phyloP scores from a whole-genome alignment of 2,329 filamentous ascomycete species.

The Pezizomycotina sp. region DNA sequence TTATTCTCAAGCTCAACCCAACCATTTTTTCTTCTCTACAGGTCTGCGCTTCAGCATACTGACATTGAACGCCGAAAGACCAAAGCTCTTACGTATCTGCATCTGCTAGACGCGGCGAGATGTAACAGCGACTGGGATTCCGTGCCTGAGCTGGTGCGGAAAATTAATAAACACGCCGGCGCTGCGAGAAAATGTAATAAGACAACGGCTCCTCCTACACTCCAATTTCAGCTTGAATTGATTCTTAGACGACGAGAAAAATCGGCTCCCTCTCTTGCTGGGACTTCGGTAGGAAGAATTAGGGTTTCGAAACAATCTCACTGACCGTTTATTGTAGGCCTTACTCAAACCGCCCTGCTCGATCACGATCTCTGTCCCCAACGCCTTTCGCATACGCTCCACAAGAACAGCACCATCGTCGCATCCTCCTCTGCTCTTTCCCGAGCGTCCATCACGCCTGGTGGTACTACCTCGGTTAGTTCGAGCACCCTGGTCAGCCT shows the following conservation, averaged over 20 bases:
- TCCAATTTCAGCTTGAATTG: too few species aligned
- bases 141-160: slow-evolving; percentile 75
- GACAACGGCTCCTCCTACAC: slow-evolving; percentile 19
- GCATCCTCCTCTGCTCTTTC: slow-evolving; percentile 14
- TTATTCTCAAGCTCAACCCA: too few species aligned
- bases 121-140: slow-evolving; percentile 77
- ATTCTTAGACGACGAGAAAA: too few species aligned
- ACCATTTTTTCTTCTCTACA: neutral
- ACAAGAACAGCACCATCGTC: slow-evolving; percentile 18
- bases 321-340: slow-evolving; percentile 35
- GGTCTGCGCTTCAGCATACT: slow-evolving; percentile 8
- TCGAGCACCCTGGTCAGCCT: slow-evolving; percentile 34
- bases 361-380: slow-evolving; percentile 19
- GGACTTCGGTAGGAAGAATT: neutral
- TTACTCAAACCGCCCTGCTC: slow-evolving; percentile 44
- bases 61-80: slow-evolving; percentile 35
- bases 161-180: slow-evolving; percentile 76
- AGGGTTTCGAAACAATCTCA: neutral
- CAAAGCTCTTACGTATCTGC: slow-evolving; percentile 71
- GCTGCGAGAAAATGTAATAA: slow-evolving; percentile 63
- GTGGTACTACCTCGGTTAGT: slow-evolving; percentile 33
- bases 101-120: slow-evolving; percentile 67
- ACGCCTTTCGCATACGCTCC: slow-evolving; percentile 14
- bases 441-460: slow-evolving; percentile 16
- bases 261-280: too few species aligned